Conservation (phyloP, 1,284 basidiomycete species). For the Sanguinoderma infundibulare region DNA sequence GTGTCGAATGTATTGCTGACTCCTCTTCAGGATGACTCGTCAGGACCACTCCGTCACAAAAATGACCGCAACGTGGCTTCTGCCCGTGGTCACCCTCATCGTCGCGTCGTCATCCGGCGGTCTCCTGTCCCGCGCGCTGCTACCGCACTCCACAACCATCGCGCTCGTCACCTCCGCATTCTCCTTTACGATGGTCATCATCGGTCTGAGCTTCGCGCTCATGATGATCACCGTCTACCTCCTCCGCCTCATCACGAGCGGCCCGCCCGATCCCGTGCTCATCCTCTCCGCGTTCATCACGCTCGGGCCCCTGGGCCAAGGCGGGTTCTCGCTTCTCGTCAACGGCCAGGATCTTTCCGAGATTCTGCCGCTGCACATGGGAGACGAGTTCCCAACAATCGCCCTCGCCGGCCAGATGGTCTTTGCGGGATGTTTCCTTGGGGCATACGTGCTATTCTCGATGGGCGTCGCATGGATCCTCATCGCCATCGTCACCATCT, state of each 20-base stretch:
- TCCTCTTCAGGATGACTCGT: slow-evolving; percentile 47
- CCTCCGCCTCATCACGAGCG: slow-evolving; percentile 43
- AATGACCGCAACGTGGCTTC: slow-evolving; percentile 58
- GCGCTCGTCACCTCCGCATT: slow-evolving; percentile 56
- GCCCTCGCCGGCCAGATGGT: slow-evolving; percentile 41
- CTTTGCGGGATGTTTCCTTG: slow-evolving; percentile 44
- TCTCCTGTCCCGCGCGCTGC: slow-evolving; percentile 50
- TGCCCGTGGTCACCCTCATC: slow-evolving; percentile 65
- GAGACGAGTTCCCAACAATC: slow-evolving; percentile 37
- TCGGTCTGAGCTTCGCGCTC: slow-evolving; percentile 53
- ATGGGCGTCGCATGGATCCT: slow-evolving; percentile 51
- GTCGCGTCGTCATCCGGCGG: slow-evolving; percentile 65
- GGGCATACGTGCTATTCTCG: slow-evolving; percentile 48
- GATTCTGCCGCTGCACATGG: slow-evolving; percentile 43
- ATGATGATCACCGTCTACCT: slow-evolving; percentile 52
- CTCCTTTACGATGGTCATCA: slow-evolving; percentile 54
- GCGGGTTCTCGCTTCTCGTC: slow-evolving; percentile 58
- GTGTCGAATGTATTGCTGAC: not conserved
- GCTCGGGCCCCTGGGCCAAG: slow-evolving; percentile 44
- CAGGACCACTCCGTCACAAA: slow-evolving; percentile 53
- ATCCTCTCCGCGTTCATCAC: slow-evolving; percentile 57
- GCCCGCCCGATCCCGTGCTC: slow-evolving; percentile 41
- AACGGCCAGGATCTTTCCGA: slow-evolving; percentile 49
- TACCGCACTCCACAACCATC: slow-evolving; percentile 41
- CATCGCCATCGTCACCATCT: slow-evolving; percentile 41